Evolutionary conservation across 2,329 filamentous ascomycete species (phyloP), one percentile per base, ranked within the genome.

Genomic region (Diaporthe aspalathi): DNA sequence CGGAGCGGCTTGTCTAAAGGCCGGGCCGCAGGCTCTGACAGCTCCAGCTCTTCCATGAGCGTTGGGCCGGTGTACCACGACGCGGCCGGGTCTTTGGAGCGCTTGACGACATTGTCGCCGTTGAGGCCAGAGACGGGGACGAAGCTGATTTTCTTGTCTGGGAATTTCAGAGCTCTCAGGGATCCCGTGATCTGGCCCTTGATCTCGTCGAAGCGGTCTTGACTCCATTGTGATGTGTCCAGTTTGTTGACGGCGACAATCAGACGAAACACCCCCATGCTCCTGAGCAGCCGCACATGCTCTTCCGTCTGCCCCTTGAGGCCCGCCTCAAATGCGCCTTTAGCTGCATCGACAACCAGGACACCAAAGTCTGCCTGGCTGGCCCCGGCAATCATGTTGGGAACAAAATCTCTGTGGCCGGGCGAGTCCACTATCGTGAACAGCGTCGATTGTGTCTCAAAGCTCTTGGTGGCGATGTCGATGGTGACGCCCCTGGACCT

Each of bases 371-470:
- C 96, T 12, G 96, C 97, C 81, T 98, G 95, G 72, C 93, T 96
- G 4, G 95, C 94, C 17, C 96, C 96, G 2, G 95, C 95, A 79
- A 99, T 98, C 96, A 99, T 99, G 80, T 98, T 99, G 0, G 96
- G 96, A 24, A 99, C 94, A 79, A 98, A 99, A 79, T 99, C 96
- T 73, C 91, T 89, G 81, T 99, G 96, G 0, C 96, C 96, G 0
- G 96, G 96, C 0, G 96, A 95, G 79, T 99, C 96, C 5, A 99
- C 87, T 56, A 99, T 97, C 1, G 96, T 98, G 78, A 98, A 98
- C 14, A 88, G 89, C 0, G 94, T 96, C 66, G 88, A 92, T 1
- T 93, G 91, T 0, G 97, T 99, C 79, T 97, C 93, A 78, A 99
- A 99, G 74, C 94, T 91, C 79, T 97, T 97, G 22, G 93, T 97